These are phyloP conservation scores for Ogataea philodendri DNA, from an alignment of 805 yeast genomes.

Conservation along the genomic window DNA sequence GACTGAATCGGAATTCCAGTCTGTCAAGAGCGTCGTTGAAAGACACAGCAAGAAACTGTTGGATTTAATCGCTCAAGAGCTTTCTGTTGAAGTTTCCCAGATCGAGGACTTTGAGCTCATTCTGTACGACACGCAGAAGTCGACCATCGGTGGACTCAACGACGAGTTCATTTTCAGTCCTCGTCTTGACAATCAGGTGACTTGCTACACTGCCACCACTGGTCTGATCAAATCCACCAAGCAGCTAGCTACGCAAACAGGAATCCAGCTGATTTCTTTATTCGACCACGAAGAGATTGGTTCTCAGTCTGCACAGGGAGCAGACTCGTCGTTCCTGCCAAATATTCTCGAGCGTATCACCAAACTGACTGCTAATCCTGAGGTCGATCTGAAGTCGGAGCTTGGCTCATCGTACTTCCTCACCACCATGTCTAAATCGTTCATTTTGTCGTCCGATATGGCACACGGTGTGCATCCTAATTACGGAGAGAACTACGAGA, in stretches of 20 bases:
- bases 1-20: slow-evolving; percentile 55
- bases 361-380: slow-evolving; percentile 40
- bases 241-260: slow-evolving; percentile 43
- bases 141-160: slow-evolving; percentile 82
- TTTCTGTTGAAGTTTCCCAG: slow-evolving; percentile 46
- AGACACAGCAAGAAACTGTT: slow-evolving; percentile 79
- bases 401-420: slow-evolving; percentile 40
- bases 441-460: slow-evolving; percentile 89
- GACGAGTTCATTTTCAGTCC: slow-evolving; percentile 92
- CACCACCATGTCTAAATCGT: slow-evolving; percentile 70
- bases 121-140: slow-evolving; percentile 78
- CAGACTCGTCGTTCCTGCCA: slow-evolving; percentile 87
- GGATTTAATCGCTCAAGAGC: slow-evolving; percentile 64
- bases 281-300: slow-evolving; percentile 98
- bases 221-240: slow-evolving; percentile 55
- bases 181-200: slow-evolving; percentile 84
- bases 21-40: slow-evolving; percentile 59
- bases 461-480: slow-evolving; percentile 98
- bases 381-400: slow-evolving; percentile 34
- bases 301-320: slow-evolving; percentile 93
- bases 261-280: slow-evolving; percentile 72
- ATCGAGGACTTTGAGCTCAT: slow-evolving; percentile 90
- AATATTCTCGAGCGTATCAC: slow-evolving; percentile 72
- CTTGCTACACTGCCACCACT: slow-evolving; percentile 76
- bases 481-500: slow-evolving; percentile 72